A percentile compares a stretch with the other conserved stretches of the same genome.
phyloP scores from a whole-genome alignment of 129 eudicot genomes.

The Deinandra increscens region DNA sequence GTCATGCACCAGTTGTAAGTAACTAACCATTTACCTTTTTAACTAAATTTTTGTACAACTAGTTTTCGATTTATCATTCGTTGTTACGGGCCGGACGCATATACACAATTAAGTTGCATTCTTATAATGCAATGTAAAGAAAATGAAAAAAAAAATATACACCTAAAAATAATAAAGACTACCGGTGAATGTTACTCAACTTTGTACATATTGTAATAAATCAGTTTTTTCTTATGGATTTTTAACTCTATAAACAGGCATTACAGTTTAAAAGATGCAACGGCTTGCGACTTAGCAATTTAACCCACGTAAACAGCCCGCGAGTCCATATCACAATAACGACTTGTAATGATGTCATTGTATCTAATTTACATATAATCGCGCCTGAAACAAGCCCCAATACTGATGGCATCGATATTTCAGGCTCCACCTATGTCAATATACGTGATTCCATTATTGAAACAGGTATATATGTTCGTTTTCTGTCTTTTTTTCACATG shows the following conservation, averaged over 20 bases:
- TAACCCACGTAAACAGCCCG: conserved; percentile 56
- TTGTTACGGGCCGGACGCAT: too few species aligned
- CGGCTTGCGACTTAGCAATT: conserved; percentile 48
- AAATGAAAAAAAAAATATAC: too few species aligned
- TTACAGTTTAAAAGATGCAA: conserved; percentile 54
- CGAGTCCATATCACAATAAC: conserved; percentile 49
- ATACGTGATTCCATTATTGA: conserved; percentile 56
- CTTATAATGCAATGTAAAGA: too few species aligned
- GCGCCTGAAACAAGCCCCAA: conserved; percentile 78
- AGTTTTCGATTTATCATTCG: too few species aligned
- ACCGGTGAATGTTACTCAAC: not conserved
- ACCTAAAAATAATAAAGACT: too few species aligned
- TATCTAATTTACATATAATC: conserved; percentile 47
- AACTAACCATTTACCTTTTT: conserved; percentile 12
- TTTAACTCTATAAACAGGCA: conserved; percentile 39
- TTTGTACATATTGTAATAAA: not conserved
- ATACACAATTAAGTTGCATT: too few species aligned
- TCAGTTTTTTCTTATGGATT: not conserved
- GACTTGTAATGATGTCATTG: conserved; percentile 36
- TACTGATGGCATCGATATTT: conserved; percentile 63
- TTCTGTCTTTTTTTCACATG: not conserved
- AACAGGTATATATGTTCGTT: conserved; percentile 50
- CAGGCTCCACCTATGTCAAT: conserved; percentile 43
- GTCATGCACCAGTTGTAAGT: conserved; percentile 69
- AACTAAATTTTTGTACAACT: too few species aligned